Evolutionary conservation across 2,329 filamentous ascomycete species (phyloP), one percentile per base, ranked within the genome.

Genomic region (Aspergillus oerlinghausenensis): DNA sequence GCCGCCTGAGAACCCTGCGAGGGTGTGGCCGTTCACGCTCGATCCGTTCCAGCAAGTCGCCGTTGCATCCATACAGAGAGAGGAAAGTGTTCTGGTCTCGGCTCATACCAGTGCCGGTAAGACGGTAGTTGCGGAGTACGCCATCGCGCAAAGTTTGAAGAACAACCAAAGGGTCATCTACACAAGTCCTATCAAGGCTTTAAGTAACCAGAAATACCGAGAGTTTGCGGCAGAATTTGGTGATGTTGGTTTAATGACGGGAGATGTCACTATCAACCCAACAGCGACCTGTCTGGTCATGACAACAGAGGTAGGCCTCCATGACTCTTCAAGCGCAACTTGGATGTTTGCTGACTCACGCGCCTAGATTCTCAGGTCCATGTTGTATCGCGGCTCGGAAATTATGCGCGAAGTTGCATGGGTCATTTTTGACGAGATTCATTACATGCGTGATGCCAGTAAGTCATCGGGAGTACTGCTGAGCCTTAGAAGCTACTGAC

Each of bases 381-480:
- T 99, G 94, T 74, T 99, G 76, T 99, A 99, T 75, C 85, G 94
- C 65, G 94, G 94, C 58, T 97, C 94, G 0, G 94, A 99, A 78
- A 97, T 99, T 63, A 99, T 99, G 93, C 91, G 94, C 64, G 94
- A 99, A 78, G 95, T 99, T 1, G 92, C 89, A 14, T 99, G 94
- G 94, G 95, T 99, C 1, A 81, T 99, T 2, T 99, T 99, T 67
- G 94, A 99, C 75, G 94, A 99, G 75, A 96, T 99, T 60, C 94
- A 99, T 75, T 99, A 99, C 76, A 88, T 99, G 86, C 87, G 94
- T 69, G 94, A 99, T 76, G 95, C 95, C 75, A 80, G 74, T 75
- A 69, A 60, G 72, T 62, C 10, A 47, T 19, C 14, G 9, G 40
- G 21, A 45, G 35, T 49, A 5, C 8, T 8, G 38, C 1, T 1